phyloP scores from a whole-genome alignment of 2,329 filamentous ascomycete genomes.

The Fusarium dlaminii region DNA sequence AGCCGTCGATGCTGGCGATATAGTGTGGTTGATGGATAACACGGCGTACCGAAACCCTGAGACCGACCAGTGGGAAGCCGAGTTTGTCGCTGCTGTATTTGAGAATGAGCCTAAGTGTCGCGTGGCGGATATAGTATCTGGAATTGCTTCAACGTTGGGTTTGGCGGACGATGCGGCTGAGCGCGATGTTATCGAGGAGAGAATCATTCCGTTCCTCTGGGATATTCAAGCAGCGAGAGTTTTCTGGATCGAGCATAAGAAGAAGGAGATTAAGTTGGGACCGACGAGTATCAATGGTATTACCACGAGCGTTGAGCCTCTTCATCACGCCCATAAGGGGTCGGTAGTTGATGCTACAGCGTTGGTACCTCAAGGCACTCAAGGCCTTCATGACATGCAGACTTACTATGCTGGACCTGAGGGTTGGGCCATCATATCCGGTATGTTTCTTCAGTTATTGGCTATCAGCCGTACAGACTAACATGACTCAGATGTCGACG shows the following conservation, averaged over 20 bases:
- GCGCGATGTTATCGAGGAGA: conserved; percentile 68
- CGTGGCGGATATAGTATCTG: conserved; percentile 74
- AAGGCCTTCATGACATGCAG: conserved; percentile 68
- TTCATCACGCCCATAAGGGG: conserved; percentile 60
- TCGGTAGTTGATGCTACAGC: conserved; percentile 58
- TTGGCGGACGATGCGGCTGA: conserved; percentile 69
- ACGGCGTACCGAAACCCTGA: conserved; percentile 73
- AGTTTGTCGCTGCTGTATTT: conserved; percentile 86
- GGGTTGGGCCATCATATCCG: conserved; percentile 86
- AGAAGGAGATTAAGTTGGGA: conserved; percentile 64
- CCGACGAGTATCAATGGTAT: conserved; percentile 79
- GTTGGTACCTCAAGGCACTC: conserved; percentile 59
- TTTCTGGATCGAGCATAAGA: conserved; percentile 69
- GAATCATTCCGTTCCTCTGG: conserved; percentile 82
- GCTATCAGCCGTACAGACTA: not conserved
- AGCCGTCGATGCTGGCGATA: conserved; percentile 70
- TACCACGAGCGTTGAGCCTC: conserved; percentile 67
- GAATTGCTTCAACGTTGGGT: conserved; percentile 74
- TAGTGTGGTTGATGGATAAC: conserved; percentile 91
- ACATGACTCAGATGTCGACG: conserved; percentile 77
- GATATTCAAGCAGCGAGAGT: conserved; percentile 76
- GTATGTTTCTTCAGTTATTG: conserved; percentile 49
- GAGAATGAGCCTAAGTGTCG: conserved; percentile 74
- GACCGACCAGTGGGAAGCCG: conserved; percentile 74
- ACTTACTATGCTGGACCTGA: conserved; percentile 79